These are phyloP conservation scores for Trypanosoma scelopori DNA, from an alignment of 208 protist species.

Conservation along the genomic window DNA sequence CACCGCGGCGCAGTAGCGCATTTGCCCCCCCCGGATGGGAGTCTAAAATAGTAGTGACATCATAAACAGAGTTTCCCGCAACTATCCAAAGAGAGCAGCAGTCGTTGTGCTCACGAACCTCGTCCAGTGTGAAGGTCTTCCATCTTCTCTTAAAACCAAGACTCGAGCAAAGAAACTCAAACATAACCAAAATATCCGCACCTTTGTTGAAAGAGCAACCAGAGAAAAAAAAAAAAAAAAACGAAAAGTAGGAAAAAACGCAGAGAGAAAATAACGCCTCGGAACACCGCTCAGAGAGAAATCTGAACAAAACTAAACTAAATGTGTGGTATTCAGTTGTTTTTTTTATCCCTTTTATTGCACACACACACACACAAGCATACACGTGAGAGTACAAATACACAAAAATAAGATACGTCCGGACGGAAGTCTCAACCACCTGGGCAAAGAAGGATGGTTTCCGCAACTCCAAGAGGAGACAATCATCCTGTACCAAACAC, in stretches of 20 bases:
- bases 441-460: no score
- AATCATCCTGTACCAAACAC: no score
- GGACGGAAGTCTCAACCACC: no score
- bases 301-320: no score
- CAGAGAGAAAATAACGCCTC: no score
- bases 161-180: constrained; percentile 20
- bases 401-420: no score
- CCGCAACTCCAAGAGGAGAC: no score
- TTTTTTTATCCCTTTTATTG: no score
- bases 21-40: constrained; percentile 68
- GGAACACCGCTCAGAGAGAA: no score
- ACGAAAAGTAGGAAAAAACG: background rate
- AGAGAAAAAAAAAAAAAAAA: constrained; percentile 1
- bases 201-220: constrained; percentile 14
- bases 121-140: constrained; percentile 59
- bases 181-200: constrained; percentile 24
- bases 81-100: constrained; percentile 76
- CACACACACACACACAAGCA: no score
- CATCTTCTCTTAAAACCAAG: constrained; percentile 45
- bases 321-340: no score
- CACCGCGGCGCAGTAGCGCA: constrained; percentile 63
- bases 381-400: no score
- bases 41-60: constrained; percentile 62
- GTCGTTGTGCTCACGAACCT: constrained; percentile 64
- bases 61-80: constrained; percentile 75